phyloP scores from a whole-genome alignment of 441 rosid species.

The Daphne laureola region DNA sequence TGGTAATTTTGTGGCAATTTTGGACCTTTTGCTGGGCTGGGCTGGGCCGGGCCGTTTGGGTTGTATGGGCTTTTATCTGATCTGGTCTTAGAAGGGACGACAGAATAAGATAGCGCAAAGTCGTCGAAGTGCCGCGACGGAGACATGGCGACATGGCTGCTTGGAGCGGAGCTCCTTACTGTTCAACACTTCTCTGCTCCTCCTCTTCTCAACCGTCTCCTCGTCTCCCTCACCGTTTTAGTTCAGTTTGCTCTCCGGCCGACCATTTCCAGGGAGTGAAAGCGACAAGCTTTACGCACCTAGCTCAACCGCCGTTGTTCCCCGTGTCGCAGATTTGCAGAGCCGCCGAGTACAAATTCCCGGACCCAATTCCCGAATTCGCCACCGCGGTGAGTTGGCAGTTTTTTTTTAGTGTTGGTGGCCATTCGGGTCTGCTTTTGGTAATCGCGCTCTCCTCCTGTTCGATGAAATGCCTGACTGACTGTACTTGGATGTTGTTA shows the following conservation, averaged over 20 bases:
- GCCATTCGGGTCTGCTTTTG: not conserved
- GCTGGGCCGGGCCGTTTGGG: too few species aligned
- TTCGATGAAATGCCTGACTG: too few species aligned
- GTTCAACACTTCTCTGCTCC: constrained; percentile 11
- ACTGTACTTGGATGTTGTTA: not conserved
- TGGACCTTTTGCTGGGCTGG: too few species aligned
- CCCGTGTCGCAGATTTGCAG: constrained; percentile 35
- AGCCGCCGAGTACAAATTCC: constrained; percentile 70
- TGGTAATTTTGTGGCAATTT: too few species aligned
- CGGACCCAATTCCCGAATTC: constrained; percentile 88
- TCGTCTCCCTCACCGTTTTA: constrained; percentile 17
- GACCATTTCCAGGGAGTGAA: not conserved
- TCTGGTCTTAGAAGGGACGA: too few species aligned
- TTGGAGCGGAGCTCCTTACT: constrained; percentile 22
- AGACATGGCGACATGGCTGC: constrained; percentile 41
- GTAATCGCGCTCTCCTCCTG: not conserved
- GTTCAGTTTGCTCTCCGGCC: constrained; percentile 1
- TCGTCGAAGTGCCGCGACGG: too few species aligned
- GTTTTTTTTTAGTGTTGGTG: not conserved
- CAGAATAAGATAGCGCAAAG: too few species aligned
- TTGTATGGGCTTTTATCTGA: too few species aligned
- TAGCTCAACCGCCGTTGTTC: constrained; percentile 7
- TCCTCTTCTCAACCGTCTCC: constrained; percentile 11
- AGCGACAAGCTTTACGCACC: constrained; percentile 17
- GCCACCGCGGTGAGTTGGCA: constrained; percentile 56